Percentiles rank a stretch among this genome's conserved stretches.
These are phyloP conservation scores for Rehmannia glutinosa DNA, from an alignment of 257 asterid genomes.

Conservation along the genomic window DNA sequence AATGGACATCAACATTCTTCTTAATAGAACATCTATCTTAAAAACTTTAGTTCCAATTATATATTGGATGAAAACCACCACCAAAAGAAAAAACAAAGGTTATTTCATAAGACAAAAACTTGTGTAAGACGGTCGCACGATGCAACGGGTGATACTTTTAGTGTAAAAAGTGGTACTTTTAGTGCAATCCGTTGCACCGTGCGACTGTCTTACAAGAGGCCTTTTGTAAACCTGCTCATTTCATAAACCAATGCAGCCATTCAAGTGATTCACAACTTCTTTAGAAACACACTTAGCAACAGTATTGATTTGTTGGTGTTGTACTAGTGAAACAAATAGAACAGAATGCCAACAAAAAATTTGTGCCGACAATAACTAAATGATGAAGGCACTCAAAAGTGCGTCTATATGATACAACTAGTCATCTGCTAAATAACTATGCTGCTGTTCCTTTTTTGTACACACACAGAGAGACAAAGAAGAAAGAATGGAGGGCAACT, in stretches of 20 bases:
- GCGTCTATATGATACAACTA: conserved; percentile 20
- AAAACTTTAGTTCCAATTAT: too few species aligned
- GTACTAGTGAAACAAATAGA: background rate
- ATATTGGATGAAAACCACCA: too few species aligned
- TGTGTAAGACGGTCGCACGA: too few species aligned
- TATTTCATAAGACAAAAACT: too few species aligned
- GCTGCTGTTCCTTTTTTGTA: background rate
- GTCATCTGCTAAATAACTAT: conserved; percentile 10
- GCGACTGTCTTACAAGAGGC: too few species aligned
- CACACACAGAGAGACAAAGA: background rate
- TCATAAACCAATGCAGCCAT: background rate
- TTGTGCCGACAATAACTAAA: background rate
- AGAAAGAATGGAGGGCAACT: conserved; percentile 11
- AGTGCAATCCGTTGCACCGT: too few species aligned
- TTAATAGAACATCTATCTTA: too few species aligned
- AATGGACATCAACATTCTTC: too few species aligned
- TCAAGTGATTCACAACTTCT: background rate
- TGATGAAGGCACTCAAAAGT: background rate
- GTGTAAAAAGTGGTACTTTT: too few species aligned
- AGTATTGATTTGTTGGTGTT: background rate
- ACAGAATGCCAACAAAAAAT: background rate
- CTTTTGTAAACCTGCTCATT: too few species aligned
- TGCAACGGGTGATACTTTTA: too few species aligned
- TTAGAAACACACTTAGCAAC: background rate
- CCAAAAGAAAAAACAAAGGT: too few species aligned